Evolutionary conservation across 495 filamentous ascomycete genomes (phyloP), one percentile per base, ranked within the genome.

Genomic region (Barbatosphaeria neglecta): DNA sequence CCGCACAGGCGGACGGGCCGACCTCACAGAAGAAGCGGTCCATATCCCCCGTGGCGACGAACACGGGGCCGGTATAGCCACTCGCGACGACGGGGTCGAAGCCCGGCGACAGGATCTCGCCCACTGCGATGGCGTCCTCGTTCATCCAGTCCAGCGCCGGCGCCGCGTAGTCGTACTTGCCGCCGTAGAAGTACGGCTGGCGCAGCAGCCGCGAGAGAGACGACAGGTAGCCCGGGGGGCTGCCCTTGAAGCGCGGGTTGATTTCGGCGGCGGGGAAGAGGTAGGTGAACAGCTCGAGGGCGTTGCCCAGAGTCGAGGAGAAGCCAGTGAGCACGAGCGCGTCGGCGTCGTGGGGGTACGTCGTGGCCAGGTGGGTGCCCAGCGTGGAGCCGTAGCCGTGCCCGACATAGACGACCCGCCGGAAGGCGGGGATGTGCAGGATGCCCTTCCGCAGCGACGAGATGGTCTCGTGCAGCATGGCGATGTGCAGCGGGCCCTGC

Each of bases 301-400:
- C 6, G 39, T 15, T 22, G 20, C 20, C 22, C 20, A 41, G 20
- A 3, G 20, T 41, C 4, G 39, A 41, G 18, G 39, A 41, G 45
- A 48, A 51, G 23, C 53, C 53, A 0, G 50, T 55, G 22, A 47
- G 39, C 13, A 55, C 46, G 15, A 43, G 18, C 4, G 37, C 50
- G 19, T 51, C 49, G 39, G 47, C 4, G 18, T 49, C 49, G 27
- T 37, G 16, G 9, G 50, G 49, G 9, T 49, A 44, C 22, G 27
- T 20, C 4, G 27, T 44, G 2, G 50, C 53, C n/a, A 49, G 53
- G 16, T 33, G 31, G 22, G 27, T 40, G 23, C 41, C 50, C n/a
- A 47, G 18, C 19, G 22, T 39, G 2, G 46, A 40, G 27, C 53
- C 53, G 43, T 49, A 55, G 4, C 46, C 49, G 22, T 55, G 53